A percentile compares a stretch with the other conserved stretches of the same genome.
Evolutionary conservation across 2,329 filamentous ascomycete species (phyloP).

Genomic region (Sclerotinia subarctica): DNA sequence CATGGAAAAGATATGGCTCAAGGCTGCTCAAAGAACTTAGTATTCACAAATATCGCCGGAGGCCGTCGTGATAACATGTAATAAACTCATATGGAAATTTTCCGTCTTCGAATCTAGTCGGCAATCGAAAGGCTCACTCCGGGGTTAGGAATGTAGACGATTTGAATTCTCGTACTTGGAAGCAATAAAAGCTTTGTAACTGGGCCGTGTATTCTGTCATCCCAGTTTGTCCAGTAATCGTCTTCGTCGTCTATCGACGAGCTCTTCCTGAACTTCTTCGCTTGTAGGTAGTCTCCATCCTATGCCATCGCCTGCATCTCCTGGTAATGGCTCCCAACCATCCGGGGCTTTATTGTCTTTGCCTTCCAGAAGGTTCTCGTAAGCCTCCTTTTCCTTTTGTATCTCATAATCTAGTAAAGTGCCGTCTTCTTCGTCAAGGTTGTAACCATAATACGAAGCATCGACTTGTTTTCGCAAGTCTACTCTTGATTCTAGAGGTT

Average conservation of each 20-base stretch:
- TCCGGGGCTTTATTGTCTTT: constrained; percentile 57
- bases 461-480: constrained; percentile 77
- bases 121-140: background rate
- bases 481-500: constrained; percentile 62
- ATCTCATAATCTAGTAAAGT: constrained; percentile 76
- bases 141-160: background rate
- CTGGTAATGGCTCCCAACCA: constrained; percentile 82
- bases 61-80: background rate
- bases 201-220: constrained; percentile 16
- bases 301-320: constrained; percentile 78
- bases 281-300: constrained; percentile 80
- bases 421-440: constrained; percentile 86
- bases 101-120: background rate
- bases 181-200: background rate
- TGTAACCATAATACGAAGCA: constrained; percentile 94
- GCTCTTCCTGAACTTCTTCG: constrained; percentile 90
- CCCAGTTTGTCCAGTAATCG: constrained; percentile 73
- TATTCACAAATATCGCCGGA: background rate
- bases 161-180: constrained; percentile 2
- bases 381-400: constrained; percentile 77
- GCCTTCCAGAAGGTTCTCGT: constrained; percentile 61
- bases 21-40: background rate
- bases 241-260: constrained; percentile 80
- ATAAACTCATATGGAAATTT: background rate
- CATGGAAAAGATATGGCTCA: background rate